Evolutionary conservation across 2,329 filamentous ascomycete species (phyloP).

Genomic region (Xylariales sp.): DNA sequence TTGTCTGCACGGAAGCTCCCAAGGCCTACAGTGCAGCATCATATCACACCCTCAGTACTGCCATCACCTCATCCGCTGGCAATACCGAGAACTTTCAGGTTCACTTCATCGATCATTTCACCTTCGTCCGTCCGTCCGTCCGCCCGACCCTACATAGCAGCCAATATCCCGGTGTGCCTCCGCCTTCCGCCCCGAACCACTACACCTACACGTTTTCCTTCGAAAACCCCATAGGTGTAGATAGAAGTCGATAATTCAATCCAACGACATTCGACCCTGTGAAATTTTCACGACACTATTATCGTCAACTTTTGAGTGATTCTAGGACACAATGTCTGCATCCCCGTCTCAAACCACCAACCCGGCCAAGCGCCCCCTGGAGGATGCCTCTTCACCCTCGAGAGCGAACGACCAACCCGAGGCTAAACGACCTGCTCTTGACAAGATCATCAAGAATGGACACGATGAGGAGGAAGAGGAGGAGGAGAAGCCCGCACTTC

Average conservation of each 20-base stretch:
- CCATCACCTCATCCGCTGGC: slow-evolving; percentile 6
- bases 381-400: slow-evolving; percentile 94
- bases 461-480: slow-evolving; percentile 35
- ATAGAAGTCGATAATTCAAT: slow-evolving; percentile 56
- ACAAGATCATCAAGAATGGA: slow-evolving; percentile 76
- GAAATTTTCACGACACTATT: slow-evolving; percentile 21
- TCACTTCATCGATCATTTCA: slow-evolving; percentile 25
- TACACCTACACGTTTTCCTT: slow-evolving; percentile 93
- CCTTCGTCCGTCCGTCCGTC: slow-evolving; percentile 19
- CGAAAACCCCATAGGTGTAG: slow-evolving; percentile 81
- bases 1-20: slow-evolving; percentile 9
- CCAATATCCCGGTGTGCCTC: slow-evolving; percentile 16
- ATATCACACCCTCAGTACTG: slow-evolving; percentile 3
- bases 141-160: background rate
- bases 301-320: slow-evolving; percentile 17
- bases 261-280: slow-evolving; percentile 34
- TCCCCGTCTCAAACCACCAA: slow-evolving; percentile 63
- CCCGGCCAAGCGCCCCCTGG: slow-evolving; percentile 84
- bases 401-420: slow-evolving; percentile 90
- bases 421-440: slow-evolving; percentile 91
- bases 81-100: slow-evolving; percentile 1
- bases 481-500: slow-evolving; percentile 41
- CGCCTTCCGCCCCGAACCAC: slow-evolving; percentile 45
- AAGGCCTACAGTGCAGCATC: slow-evolving; percentile 5
- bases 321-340: slow-evolving; percentile 64